phyloP scores from a whole-genome alignment of 352 stramenopile genomes.

The Globisporangium takayamanum region DNA sequence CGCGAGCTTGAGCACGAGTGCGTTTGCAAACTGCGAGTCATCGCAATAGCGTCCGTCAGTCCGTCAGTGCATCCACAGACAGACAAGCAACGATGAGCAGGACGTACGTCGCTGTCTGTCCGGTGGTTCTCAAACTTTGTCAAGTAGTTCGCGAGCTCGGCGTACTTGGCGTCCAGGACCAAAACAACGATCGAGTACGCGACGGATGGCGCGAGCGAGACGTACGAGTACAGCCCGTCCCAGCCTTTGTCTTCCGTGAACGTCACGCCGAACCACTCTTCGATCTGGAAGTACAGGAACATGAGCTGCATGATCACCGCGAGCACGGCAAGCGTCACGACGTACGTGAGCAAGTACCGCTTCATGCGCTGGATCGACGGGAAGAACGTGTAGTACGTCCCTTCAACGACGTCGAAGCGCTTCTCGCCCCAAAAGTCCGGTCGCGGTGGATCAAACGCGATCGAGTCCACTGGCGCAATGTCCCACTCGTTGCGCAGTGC shows the following conservation, averaged over 20 bases:
- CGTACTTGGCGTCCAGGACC: conserved; percentile 82
- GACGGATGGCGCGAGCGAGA: conserved; percentile 61
- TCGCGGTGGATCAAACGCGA: conserved; percentile 48
- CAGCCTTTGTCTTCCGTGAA: conserved; percentile 59
- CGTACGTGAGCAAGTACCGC: conserved; percentile 69
- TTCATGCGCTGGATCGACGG: conserved; percentile 68
- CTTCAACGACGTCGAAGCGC: conserved; percentile 71
- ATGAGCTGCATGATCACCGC: conserved; percentile 64
- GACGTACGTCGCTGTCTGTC: conserved; percentile 77
- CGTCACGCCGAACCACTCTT: conserved; percentile 58
- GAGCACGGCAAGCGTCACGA: conserved; percentile 61
- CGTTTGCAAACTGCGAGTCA: conserved; percentile 71
- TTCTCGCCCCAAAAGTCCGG: conserved; percentile 67
- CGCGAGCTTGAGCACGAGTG: conserved; percentile 96
- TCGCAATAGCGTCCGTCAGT: neutral
- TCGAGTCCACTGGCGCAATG: conserved; percentile 35
- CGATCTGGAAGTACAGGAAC: conserved; percentile 76
- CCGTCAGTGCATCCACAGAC: neutral
- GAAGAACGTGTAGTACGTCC: conserved; percentile 81
- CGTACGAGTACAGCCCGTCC: conserved; percentile 60
- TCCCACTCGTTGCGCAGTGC: conserved; percentile 83
- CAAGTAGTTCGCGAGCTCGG: conserved; percentile 86
- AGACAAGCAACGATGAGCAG: neutral
- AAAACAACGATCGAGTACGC: conserved; percentile 72
- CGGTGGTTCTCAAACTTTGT: conserved; percentile 93